Evolutionary conservation across 371 early-diverging fungal genomes (phyloP), one percentile per base, ranked within the genome.

Genomic region (Rhizomucor pusillus): DNA sequence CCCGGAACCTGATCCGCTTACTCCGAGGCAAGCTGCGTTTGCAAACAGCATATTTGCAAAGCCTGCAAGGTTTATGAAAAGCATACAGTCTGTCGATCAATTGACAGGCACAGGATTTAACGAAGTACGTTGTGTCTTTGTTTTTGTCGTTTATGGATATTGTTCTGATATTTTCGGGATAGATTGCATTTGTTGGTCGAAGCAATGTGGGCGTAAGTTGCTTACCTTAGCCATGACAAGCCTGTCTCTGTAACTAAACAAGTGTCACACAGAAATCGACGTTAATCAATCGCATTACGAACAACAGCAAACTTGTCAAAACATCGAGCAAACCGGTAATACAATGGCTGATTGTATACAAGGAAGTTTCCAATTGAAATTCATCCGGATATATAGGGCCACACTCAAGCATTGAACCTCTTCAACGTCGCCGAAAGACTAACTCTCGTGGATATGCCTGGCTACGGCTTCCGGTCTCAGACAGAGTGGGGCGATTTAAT

Each of bases 371-470:
- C 14, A 16, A n/a, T n/a, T n/a, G n/a, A n/a, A n/a, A n/a, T n/a
- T n/a, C n/a, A n/a, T n/a, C n/a, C n/a, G 18, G 12, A 47, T 12
- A 47, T n/a, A 18, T 7, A 47, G 84, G 90, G 91, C 6, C 89
- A 87, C 54, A 90, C 91, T 0, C 75, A 78, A 20, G 55, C 83
- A 44, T 69, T 90, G 57, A 89, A 89, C 53, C 87, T 89, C 53
- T 89, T 88, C 57, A 67, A 78, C 36, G 63, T 89, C 44, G 82
- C 77, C 1, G 66, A 64, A 34, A 52, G 73, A 60, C 13, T 89
- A 9, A 80, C 80, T 1, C 48, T 90, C n/a, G 90, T 90, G 12
- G 91, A 90, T 55, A 89, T 89, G 89, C 91, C 91, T 5, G 91
- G 91, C 3, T 90, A 90, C 54, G 91, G 91, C 1, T 89, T 70